Percentiles rank a stretch among this genome's conserved stretches.
These are phyloP conservation scores for Raphanus hybrid DNA, from an alignment of 441 rosid species.

Conservation along the genomic window DNA sequence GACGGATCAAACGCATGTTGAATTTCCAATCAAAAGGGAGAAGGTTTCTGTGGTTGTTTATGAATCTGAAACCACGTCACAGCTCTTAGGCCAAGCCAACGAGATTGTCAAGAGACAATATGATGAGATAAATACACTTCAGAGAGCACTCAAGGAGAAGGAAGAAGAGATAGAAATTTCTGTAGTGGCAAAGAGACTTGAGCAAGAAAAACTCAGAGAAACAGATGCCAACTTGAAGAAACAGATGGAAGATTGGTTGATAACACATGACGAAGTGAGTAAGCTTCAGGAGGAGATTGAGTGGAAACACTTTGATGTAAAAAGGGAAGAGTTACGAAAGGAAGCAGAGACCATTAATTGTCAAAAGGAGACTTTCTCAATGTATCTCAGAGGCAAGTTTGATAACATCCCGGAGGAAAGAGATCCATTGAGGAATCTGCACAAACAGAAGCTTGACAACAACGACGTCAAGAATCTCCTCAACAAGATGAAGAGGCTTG, in stretches of 20 bases:
- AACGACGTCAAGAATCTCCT: slow-evolving; percentile 50
- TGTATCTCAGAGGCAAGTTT: slow-evolving; percentile 79
- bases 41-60: slow-evolving; percentile 45
- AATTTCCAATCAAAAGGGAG: slow-evolving; percentile 53
- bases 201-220: slow-evolving; percentile 66
- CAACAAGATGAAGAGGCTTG: slow-evolving; percentile 68
- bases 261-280: slow-evolving; percentile 63
- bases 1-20: slow-evolving; percentile 53
- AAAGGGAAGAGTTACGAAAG: slow-evolving; percentile 71
- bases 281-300: slow-evolving; percentile 57
- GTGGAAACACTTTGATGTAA: slow-evolving; percentile 95
- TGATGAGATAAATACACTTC: slow-evolving; percentile 61
- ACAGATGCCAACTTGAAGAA: slow-evolving; percentile 64
- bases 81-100: slow-evolving; percentile 61
- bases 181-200: slow-evolving; percentile 49
- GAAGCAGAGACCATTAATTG: slow-evolving; percentile 61
- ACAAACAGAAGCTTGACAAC: slow-evolving; percentile 76
- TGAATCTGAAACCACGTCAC: slow-evolving; percentile 59
- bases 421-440: slow-evolving; percentile 58
- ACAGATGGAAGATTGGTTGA: slow-evolving; percentile 73
- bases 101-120: slow-evolving; percentile 68
- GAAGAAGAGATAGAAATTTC: slow-evolving; percentile 67
- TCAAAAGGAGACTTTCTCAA: slow-evolving; percentile 66
- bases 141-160: slow-evolving; percentile 51
- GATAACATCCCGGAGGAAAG: slow-evolving; percentile 73